Evolutionary conservation across 352 stramenopile genomes (phyloP).

Genomic region (Peronospora destructor): DNA sequence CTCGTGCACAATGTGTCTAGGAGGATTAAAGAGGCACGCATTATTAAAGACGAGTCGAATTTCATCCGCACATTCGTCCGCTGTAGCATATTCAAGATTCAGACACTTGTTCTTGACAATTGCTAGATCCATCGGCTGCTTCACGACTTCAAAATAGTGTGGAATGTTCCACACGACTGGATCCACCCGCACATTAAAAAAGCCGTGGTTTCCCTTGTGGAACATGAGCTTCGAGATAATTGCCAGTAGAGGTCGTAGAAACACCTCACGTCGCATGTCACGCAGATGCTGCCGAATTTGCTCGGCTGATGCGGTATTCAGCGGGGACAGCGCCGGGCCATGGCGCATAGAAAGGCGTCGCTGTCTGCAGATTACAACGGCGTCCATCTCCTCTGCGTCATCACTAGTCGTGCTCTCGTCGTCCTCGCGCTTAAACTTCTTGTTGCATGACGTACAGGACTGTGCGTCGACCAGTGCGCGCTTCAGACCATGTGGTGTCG

Average conservation of each 20-base stretch:
- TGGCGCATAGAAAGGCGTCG: background rate
- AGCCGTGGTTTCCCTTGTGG: constrained; percentile 68
- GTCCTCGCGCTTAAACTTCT: constrained; percentile 32
- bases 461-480: constrained; percentile 10
- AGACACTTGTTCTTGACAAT: constrained; percentile 88
- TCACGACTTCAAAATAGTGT: constrained; percentile 81
- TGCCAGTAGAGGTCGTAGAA: constrained; percentile 53
- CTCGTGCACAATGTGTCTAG: constrained; percentile 69
- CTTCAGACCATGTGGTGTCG: constrained; percentile 16
- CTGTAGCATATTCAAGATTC: constrained; percentile 70
- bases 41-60: constrained; percentile 84
- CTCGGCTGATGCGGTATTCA: constrained; percentile 47
- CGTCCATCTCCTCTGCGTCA: background rate
- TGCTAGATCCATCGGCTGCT: constrained; percentile 87
- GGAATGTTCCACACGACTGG: constrained; percentile 70
- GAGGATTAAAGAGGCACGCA: constrained; percentile 79
- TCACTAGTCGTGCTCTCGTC: constrained; percentile 8
- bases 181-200: constrained; percentile 81
- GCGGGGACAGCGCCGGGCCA: constrained; percentile 37
- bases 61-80: constrained; percentile 71
- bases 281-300: constrained; percentile 65
- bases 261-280: constrained; percentile 65
- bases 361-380: constrained; percentile 5
- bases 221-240: constrained; percentile 76
- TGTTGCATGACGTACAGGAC: constrained; percentile 28